These are phyloP conservation scores for Cladosporium sphaerospermum DNA, from an alignment of 2,329 filamentous ascomycete species.

Conservation along the genomic window DNA sequence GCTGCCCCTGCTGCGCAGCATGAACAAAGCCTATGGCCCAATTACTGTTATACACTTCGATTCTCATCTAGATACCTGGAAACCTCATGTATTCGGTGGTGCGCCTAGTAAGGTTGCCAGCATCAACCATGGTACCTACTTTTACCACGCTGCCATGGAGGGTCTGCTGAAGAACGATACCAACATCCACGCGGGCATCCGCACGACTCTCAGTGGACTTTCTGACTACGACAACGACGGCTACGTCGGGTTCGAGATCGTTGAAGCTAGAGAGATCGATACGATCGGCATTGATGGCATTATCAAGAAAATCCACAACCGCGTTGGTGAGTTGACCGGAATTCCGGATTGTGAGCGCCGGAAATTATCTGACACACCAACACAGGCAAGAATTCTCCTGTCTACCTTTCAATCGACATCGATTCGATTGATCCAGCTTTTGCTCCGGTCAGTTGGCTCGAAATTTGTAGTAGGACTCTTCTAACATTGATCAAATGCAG, in stretches of 20 bases:
- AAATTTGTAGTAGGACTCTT: neutral
- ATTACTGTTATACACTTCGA: constrained; percentile 61
- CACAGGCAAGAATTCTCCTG: constrained; percentile 53
- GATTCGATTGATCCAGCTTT: constrained; percentile 83
- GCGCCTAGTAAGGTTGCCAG: constrained; percentile 67
- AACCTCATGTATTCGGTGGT: constrained; percentile 80
- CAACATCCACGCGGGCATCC: constrained; percentile 82
- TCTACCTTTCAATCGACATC: constrained; percentile 81
- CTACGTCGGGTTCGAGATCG: constrained; percentile 77
- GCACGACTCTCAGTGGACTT: constrained; percentile 71
- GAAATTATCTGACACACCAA: neutral
- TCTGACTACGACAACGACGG: constrained; percentile 81
- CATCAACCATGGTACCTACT: constrained; percentile 86
- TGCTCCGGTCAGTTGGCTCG: constrained; percentile 43
- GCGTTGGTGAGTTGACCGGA: constrained; percentile 52
- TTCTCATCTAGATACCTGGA: constrained; percentile 60
- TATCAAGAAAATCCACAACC: constrained; percentile 67
- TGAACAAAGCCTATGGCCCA: constrained; percentile 61
- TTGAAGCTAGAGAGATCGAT: constrained; percentile 68
- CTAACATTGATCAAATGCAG: neutral
- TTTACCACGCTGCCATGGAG: constrained; percentile 74
- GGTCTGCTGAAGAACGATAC: constrained; percentile 73
- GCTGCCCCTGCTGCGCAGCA: constrained; percentile 49
- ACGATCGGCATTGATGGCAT: constrained; percentile 64
- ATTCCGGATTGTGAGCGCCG: neutral